Evolutionary conservation across 768 basidiomycete genomes (phyloP).

Genomic region (Lactifluus volemus): DNA sequence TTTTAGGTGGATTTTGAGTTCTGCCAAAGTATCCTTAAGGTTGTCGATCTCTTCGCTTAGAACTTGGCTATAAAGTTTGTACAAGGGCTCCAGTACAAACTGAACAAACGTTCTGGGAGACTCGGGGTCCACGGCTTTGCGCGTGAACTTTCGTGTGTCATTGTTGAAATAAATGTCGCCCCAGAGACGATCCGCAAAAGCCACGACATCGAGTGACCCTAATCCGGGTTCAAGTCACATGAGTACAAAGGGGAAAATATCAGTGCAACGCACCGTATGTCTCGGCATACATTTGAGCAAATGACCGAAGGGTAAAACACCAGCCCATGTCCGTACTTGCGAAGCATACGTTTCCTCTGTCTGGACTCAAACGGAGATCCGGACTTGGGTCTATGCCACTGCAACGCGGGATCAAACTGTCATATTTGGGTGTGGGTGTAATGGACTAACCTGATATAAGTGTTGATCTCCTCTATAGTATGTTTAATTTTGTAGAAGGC

Average conservation of each 20-base stretch:
- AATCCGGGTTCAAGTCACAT: neutral
- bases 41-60: conserved; percentile 90
- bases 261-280: conserved; percentile 57
- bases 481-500: conserved; percentile 99
- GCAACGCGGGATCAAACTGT: neutral
- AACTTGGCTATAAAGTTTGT: conserved; percentile 94
- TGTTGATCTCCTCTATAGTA: conserved; percentile 97
- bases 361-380: conserved; percentile 81
- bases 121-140: conserved; percentile 75
- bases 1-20: conserved; percentile 79
- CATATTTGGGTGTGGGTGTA: neutral
- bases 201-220: conserved; percentile 74
- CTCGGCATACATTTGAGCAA: conserved; percentile 94
- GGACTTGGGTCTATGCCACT: conserved; percentile 86
- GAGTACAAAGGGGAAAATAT: neutral
- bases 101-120: conserved; percentile 82
- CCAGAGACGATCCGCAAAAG: conserved; percentile 90
- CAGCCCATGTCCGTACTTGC: conserved; percentile 96
- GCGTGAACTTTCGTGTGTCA: conserved; percentile 80
- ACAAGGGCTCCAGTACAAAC: conserved; percentile 92
- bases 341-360: conserved; percentile 94
- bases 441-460: conserved; percentile 69
- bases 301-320: conserved; percentile 92
- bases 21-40: conserved; percentile 67
- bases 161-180: conserved; percentile 93